Percentiles rank a stretch among this genome's conserved stretches.
These are phyloP conservation scores for Lizonia empirigonia DNA, from an alignment of 2,329 filamentous ascomycete genomes.

Conservation along the genomic window DNA sequence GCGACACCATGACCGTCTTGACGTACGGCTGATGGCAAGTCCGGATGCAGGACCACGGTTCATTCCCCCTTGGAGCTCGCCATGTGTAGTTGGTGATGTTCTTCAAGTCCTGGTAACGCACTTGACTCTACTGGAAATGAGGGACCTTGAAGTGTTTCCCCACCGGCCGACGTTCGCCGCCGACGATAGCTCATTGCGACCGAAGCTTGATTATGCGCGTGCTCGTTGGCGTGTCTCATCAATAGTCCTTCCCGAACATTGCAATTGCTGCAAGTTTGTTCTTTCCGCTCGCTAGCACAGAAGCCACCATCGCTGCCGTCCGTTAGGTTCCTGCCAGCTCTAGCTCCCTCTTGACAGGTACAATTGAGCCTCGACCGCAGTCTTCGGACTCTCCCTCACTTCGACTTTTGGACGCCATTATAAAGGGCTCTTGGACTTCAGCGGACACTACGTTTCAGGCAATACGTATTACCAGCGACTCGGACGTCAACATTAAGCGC, in stretches of 20 bases:
- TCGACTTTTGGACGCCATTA: slow-evolving; percentile 28
- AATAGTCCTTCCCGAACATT: slow-evolving; percentile 26
- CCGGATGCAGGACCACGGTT: neutral
- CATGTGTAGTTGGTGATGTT: slow-evolving; percentile 3
- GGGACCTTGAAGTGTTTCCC: slow-evolving; percentile 27
- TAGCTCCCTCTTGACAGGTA: slow-evolving; percentile 23
- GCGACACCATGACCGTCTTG: slow-evolving; percentile 3
- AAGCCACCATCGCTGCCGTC: slow-evolving; percentile 35
- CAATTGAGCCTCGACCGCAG: slow-evolving; percentile 18
- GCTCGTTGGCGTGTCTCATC: slow-evolving; percentile 39
- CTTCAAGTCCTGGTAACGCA: slow-evolving; percentile 11
- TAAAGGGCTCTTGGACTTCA: slow-evolving; percentile 31
- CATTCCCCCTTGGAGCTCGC: slow-evolving; percentile 2
- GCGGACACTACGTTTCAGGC: slow-evolving; percentile 39
- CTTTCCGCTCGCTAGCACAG: slow-evolving; percentile 21
- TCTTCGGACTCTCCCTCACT: slow-evolving; percentile 18
- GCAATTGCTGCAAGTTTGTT: slow-evolving; percentile 20
- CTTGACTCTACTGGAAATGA: slow-evolving; percentile 36
- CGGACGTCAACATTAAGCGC: slow-evolving; percentile 41
- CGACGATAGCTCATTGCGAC: slow-evolving; percentile 33
- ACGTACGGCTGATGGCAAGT: slow-evolving; percentile 4
- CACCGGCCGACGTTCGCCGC: slow-evolving; percentile 27
- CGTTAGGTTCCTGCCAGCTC: slow-evolving; percentile 26
- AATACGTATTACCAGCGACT: slow-evolving; percentile 34
- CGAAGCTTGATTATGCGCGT: slow-evolving; percentile 30